Evolutionary conservation across 352 stramenopile genomes (phyloP).

Genomic region (Thraustochytrium sp.): DNA sequence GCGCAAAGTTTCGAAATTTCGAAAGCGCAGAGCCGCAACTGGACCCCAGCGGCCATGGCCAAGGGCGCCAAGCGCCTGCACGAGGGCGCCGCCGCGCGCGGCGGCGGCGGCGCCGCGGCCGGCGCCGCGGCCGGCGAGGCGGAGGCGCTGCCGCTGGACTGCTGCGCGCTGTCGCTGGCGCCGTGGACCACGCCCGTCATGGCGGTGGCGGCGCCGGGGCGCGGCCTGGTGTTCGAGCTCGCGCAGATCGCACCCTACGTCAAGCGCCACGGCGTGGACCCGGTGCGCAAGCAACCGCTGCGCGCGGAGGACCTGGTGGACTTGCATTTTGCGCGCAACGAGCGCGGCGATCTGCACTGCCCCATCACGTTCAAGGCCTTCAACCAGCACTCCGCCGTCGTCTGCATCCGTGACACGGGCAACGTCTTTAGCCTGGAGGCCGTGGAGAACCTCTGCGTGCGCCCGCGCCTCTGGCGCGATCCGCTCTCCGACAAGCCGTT

Average conservation of each 20-base stretch:
- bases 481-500: not conserved
- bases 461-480: not conserved
- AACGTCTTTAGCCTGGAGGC: not conserved
- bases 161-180: slow-evolving; percentile 88
- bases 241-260: slow-evolving; percentile 90
- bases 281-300: slow-evolving; percentile 82
- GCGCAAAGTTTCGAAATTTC: too few species aligned
- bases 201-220: slow-evolving; percentile 55
- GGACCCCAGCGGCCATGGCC: too few species aligned
- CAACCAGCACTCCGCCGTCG: slow-evolving; percentile 67
- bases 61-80: not conserved
- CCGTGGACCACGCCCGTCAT: slow-evolving; percentile 62
- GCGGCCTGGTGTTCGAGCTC: slow-evolving; percentile 93
- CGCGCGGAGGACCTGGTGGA: slow-evolving; percentile 85
- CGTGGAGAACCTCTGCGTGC: not conserved
- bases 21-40: too few species aligned
- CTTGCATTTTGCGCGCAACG: slow-evolving; percentile 70
- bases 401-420: slow-evolving; percentile 62
- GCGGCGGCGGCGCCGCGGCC: not conserved
- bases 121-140: slow-evolving; percentile 28
- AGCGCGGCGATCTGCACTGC: slow-evolving; percentile 69
- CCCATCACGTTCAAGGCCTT: slow-evolving; percentile 95
- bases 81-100: not conserved
- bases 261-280: slow-evolving; percentile 90
- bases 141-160: slow-evolving; percentile 90